These are phyloP conservation scores for Collybia sp. DNA, from an alignment of 768 basidiomycete species.

Conservation along the genomic window DNA sequence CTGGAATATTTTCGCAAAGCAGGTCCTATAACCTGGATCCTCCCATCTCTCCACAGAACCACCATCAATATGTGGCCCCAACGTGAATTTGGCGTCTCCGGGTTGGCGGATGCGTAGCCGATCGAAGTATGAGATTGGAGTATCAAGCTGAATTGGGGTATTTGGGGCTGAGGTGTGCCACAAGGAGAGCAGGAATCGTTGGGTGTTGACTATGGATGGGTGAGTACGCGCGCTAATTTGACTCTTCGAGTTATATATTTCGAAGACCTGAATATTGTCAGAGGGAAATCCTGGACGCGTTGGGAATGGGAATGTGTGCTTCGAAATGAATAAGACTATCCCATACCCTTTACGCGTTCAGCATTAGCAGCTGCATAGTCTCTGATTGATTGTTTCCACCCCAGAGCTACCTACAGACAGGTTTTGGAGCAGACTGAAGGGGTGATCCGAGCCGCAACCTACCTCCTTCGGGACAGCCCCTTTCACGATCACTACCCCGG, in stretches of 20 bases:
- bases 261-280: slow-evolving; percentile 67
- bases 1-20: slow-evolving; percentile 39
- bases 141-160: slow-evolving; percentile 40
- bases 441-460: slow-evolving; percentile 12
- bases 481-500: slow-evolving; percentile 53
- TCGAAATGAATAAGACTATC: not conserved
- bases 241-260: slow-evolving; percentile 63
- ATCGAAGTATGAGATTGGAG: slow-evolving; percentile 75
- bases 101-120: slow-evolving; percentile 69
- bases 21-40: slow-evolving; percentile 34
- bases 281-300: slow-evolving; percentile 54
- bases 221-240: slow-evolving; percentile 71
- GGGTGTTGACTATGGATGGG: slow-evolving; percentile 50
- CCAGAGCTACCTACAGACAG: slow-evolving; percentile 44
- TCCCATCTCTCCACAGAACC: slow-evolving; percentile 56
- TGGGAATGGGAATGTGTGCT: not conserved
- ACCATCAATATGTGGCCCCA: slow-evolving; percentile 58
- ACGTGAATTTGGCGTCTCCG: slow-evolving; percentile 61
- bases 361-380: slow-evolving; percentile 50
- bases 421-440: not conserved
- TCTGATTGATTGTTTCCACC: slow-evolving; percentile 51
- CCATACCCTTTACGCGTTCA: slow-evolving; percentile 41
- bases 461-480: slow-evolving; percentile 54
- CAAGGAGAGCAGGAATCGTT: slow-evolving; percentile 50
- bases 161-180: slow-evolving; percentile 48